Percentiles rank a stretch among this genome's conserved stretches.
These are phyloP conservation scores for Candida rishiriensis DNA, from an alignment of 805 yeast genomes.

Conservation along the genomic window DNA sequence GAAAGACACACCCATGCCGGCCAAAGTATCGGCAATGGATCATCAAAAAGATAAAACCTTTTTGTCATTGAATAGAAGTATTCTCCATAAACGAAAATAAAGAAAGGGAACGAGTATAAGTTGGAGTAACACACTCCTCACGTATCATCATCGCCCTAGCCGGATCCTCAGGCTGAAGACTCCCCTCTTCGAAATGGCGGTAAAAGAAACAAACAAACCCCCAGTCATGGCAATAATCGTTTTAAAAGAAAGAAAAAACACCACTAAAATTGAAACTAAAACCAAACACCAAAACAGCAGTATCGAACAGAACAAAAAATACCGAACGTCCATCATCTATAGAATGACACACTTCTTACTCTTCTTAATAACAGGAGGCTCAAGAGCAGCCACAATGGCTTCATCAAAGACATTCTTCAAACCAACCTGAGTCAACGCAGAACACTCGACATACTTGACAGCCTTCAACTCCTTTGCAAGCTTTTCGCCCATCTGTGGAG, in stretches of 20 bases:
- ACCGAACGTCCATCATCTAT: slow-evolving; percentile 29
- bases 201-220: too few relatives aligned
- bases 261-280: not conserved
- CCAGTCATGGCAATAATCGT: too few relatives aligned
- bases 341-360: slow-evolving; percentile 83
- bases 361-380: slow-evolving; percentile 86
- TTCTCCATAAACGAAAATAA: not conserved
- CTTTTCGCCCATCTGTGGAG: slow-evolving; percentile 84
- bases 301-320: not conserved
- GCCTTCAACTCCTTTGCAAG: slow-evolving; percentile 93
- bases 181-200: too few relatives aligned
- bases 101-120: too few relatives aligned
- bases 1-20: too few relatives aligned
- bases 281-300: not conserved
- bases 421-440: slow-evolving; percentile 96
- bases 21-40: too few relatives aligned
- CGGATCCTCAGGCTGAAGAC: too few relatives aligned
- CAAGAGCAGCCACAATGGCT: slow-evolving; percentile 96
- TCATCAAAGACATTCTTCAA: slow-evolving; percentile 97
- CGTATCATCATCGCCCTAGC: too few relatives aligned
- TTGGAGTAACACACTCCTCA: too few relatives aligned
- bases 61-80: too few relatives aligned
- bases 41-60: too few relatives aligned
- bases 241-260: not conserved
- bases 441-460: slow-evolving; percentile 95